Conservation (phyloP, 2,329 filamentous ascomycete genomes). For the Alternaria postmessia region DNA sequence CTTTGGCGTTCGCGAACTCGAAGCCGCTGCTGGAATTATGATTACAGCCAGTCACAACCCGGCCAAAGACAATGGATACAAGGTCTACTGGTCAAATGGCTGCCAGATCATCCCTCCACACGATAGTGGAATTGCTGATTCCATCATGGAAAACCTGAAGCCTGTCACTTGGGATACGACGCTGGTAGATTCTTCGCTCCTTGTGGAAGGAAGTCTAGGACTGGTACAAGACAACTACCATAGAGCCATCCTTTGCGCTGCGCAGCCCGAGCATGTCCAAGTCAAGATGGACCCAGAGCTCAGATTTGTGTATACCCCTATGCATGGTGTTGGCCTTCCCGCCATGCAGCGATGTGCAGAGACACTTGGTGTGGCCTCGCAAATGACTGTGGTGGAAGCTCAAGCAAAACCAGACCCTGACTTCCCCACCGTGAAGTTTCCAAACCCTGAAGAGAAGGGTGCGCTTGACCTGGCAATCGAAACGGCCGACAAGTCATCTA, state of each 20-base stretch:
- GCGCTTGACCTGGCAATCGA: constrained; percentile 67
- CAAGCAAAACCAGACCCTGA: constrained; percentile 68
- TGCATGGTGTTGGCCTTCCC: constrained; percentile 64
- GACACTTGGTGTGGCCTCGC: constrained; percentile 51
- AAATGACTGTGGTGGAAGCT: constrained; percentile 58
- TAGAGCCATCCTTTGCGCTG: constrained; percentile 53
- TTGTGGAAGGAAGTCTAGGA: constrained; percentile 54
- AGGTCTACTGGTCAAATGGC: constrained; percentile 71
- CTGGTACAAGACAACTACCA: constrained; percentile 56
- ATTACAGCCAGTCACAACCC: constrained; percentile 73
- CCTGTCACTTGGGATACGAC: constrained; percentile 60
- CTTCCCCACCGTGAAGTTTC: constrained; percentile 70
- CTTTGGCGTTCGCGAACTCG: constrained; percentile 64
- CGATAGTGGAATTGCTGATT: constrained; percentile 65
- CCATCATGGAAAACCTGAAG: constrained; percentile 64
- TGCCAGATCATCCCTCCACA: constrained; percentile 72
- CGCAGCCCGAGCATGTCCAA: constrained; percentile 35
- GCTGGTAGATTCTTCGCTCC: constrained; percentile 51
- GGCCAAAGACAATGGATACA: constrained; percentile 71
- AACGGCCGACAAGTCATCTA: constrained; percentile 60
- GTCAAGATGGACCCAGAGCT: constrained; percentile 37
- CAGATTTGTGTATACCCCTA: constrained; percentile 63
- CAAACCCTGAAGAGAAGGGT: constrained; percentile 71
- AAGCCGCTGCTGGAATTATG: constrained; percentile 69
- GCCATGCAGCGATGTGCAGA: constrained; percentile 56